Base-by-base conservation (phyloP, 495 filamentous ascomycete genomes). In the Halenospora varia region DNA sequence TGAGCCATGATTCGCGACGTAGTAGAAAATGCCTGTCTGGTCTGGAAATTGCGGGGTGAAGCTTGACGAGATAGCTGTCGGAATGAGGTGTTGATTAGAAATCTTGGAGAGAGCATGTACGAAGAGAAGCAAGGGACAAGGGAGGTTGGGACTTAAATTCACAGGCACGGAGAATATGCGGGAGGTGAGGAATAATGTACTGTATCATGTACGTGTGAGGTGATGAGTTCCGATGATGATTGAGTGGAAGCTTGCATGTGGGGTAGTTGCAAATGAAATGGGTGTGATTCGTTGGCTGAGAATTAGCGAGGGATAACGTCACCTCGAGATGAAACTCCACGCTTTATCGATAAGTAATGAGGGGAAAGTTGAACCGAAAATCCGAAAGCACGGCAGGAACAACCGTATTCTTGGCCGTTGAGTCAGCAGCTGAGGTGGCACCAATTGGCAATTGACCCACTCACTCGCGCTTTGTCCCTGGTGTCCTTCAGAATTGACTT, bases 1-100 rank as follows among this genome's bases (percentile, higher is more conserved):
- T 88, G 70, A 19, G 75, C 73, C 78, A 82, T 80, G 59, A 64
- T 67, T 65, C 65, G 61, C 41, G 57, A 51, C 10, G 56, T 53
- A 20, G 71, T 57, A 18, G 69, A 60, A 50, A 64, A 60, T 18
- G 65, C 10, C 10, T 17, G 18, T 18, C 39, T 55, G 40, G 10
- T 44, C 23, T 17, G 45, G 9, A 55, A 20, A 61, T 52, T 46
- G 55, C 50, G 55, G 51, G 51, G 50, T 51, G 39, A 44, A 15
- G 55, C 44, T 58, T 55, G 60, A 50, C 50, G 55, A 23, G 45
- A 20, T 17, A 42, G 23, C 11, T 48, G 46, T n/a, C 46, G 25
- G 42, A 60, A 29, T 42, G 47, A 29, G 4, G 46, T 55, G 26
- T 44, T 52, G 48, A 62, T 10, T 10, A 49, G 47, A n/a, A 23